Base-by-base conservation (phyloP, 139 green algal genomes). In the Asterochloris erici region DNA sequence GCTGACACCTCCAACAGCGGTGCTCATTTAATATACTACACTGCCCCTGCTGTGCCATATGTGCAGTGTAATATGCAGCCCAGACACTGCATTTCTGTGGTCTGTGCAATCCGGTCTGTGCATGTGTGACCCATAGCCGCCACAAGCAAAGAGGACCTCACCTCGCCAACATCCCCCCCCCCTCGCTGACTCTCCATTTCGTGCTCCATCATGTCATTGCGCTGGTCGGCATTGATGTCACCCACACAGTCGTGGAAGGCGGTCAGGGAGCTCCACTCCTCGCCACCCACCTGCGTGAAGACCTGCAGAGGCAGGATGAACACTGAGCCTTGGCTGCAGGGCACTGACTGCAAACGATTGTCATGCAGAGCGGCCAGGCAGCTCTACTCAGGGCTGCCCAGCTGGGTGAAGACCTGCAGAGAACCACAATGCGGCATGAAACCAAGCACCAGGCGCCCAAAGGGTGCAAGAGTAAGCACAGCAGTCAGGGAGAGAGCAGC, bases 141-240 rank as follows among this genome's bases (percentile, higher is more conserved):
- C 2, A 73, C 23, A 24, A 73, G 66, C 19, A 24, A 27, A 12
- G 66, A 23, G 74, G 13, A 12, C 14, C 74, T 13, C 66, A 87
- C 86, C 84, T 88, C 86, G 14, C 84, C 86, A 73, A 77, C 74
- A 29, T 76, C 54, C 10, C 74, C 76, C 14, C 81, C 80, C 27
- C 91, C 90, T 14, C 88, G 84, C 84, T 97, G 94, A 0, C 82
- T 79, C 23, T 75, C 69, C 77, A 97, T 89, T 89, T 98, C 93
- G 0, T 84, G 85, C 62, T 96, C 90, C 82, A 96, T 88, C 54
- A 97, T 54, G 10, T 77, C n/a, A 84, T 94, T 91, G 0, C 84
- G 38, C 17, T 60, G 68, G 47, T 96, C 90, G 0, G 60, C 74
- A 68, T 86, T 74, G 19, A 86, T 78, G 77, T 93, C 83, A 16